Percentiles rank a stretch among this genome's conserved stretches.
phyloP scores from a whole-genome alignment of 2,329 filamentous ascomycete species.

The Hortaea werneckii region DNA sequence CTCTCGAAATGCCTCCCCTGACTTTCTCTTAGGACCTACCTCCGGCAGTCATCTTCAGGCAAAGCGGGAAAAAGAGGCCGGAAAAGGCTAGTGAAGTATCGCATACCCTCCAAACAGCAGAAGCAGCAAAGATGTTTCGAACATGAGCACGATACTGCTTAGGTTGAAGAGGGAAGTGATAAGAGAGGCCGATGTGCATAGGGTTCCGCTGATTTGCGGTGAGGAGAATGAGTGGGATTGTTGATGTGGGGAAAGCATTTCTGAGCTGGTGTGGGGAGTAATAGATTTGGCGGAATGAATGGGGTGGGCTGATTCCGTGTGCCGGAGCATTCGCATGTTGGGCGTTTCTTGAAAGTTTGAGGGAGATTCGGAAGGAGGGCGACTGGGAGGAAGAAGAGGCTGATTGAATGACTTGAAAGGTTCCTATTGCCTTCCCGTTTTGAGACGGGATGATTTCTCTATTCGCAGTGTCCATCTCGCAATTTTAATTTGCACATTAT shows the following conservation, averaged over 20 bases:
- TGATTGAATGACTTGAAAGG: neutral
- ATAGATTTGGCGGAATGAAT: neutral
- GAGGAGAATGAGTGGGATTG: neutral
- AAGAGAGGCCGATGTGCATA: neutral
- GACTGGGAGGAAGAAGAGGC: too few relatives aligned
- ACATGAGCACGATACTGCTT: too few relatives aligned
- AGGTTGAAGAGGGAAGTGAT: too few relatives aligned
- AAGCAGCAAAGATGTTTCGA: too few relatives aligned
- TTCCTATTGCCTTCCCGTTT: neutral
- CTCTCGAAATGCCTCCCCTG: too few relatives aligned
- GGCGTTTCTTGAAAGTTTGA: neutral
- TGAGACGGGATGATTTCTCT: neutral
- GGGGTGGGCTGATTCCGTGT: neutral
- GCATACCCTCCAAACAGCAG: too few relatives aligned
- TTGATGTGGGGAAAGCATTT: neutral
- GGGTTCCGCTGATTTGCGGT: neutral
- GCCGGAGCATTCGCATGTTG: neutral
- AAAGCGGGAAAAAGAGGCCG: too few relatives aligned
- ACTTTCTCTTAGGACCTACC: too few relatives aligned
- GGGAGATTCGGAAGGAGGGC: too few relatives aligned
- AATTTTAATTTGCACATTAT: neutral
- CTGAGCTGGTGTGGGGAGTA: neutral
- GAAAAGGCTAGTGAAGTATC: too few relatives aligned
- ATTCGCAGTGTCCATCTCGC: neutral
- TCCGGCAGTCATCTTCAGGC: too few relatives aligned